A percentile compares a stretch with the other conserved stretches of the same genome.
These are phyloP conservation scores for Ophiocordyceps australis DNA, from an alignment of 2,329 filamentous ascomycete species.

Conservation along the genomic window DNA sequence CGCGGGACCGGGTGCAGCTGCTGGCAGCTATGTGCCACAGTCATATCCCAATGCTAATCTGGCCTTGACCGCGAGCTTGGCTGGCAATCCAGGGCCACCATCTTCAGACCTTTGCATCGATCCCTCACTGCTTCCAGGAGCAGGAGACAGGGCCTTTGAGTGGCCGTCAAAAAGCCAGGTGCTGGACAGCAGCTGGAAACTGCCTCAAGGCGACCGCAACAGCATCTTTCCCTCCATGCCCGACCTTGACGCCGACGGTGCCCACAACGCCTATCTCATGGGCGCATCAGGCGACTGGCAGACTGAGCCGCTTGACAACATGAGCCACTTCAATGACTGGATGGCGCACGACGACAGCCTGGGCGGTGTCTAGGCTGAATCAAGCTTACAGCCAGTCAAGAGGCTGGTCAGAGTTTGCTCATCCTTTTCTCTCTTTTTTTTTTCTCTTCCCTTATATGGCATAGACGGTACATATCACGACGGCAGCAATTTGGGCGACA, in stretches of 20 bases:
- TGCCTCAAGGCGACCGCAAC: background rate
- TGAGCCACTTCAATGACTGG: conserved; percentile 13
- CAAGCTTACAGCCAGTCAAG: no score
- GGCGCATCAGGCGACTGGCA: conserved; percentile 16
- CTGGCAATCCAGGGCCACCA: no score
- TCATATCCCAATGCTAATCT: background rate
- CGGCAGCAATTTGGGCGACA: no score
- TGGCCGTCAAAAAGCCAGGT: background rate
- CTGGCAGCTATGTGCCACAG: background rate
- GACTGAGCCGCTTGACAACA: conserved; percentile 13
- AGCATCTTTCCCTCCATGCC: conserved; percentile 2
- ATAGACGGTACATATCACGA: no score
- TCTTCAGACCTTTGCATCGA: conserved; percentile 3
- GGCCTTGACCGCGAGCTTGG: no score
- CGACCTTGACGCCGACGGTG: conserved; percentile 3
- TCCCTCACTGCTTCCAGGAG: conserved; percentile 2
- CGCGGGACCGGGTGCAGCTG: no score
- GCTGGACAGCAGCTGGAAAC: background rate
- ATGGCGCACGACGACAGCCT: conserved; percentile 7
- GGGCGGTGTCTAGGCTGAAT: no score
- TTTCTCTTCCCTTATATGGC: no score
- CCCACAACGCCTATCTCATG: conserved; percentile 12
- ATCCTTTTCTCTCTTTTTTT: no score
- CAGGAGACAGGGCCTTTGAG: background rate
- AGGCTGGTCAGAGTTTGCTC: no score